phyloP scores from a whole-genome alignment of 306 rosid genomes.

The Rosa persica region DNA sequence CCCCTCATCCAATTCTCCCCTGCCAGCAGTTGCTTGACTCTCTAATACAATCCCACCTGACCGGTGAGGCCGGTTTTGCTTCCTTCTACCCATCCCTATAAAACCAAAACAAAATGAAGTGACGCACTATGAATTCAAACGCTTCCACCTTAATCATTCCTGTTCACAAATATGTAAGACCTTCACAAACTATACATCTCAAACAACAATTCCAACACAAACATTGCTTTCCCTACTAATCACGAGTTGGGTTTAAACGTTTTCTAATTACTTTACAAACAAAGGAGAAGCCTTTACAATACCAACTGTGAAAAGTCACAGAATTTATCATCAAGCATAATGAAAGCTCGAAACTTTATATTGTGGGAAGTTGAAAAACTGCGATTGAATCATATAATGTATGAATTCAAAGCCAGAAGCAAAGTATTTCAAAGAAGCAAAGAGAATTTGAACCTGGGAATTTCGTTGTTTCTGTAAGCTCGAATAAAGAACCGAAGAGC shows the following conservation, averaged over 20 bases:
- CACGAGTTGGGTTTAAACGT: neutral
- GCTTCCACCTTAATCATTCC: neutral
- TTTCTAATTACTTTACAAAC: neutral
- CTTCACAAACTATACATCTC: neutral
- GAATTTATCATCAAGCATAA: neutral
- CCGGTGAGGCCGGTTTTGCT: conserved; percentile 67
- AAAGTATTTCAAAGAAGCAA: neutral
- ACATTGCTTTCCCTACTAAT: neutral
- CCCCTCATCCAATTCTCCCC: conserved; percentile 40
- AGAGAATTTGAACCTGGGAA: neutral
- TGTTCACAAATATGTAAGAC: neutral
- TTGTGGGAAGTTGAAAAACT: neutral
- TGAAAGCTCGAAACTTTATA: neutral
- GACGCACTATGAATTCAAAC: neutral
- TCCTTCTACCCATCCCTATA: conserved; percentile 75
- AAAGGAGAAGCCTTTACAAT: neutral
- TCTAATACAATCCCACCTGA: conserved; percentile 54
- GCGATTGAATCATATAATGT: neutral
- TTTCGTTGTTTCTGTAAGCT: neutral
- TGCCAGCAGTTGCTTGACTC: conserved; percentile 30
- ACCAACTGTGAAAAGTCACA: neutral
- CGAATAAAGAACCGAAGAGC: neutral
- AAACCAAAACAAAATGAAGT: conserved; percentile 11
- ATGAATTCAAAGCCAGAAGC: neutral
- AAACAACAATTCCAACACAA: neutral